Evolutionary conservation across 192 early-diverging fungal species (phyloP).

Genomic region (Rhizophagus prolifer): DNA sequence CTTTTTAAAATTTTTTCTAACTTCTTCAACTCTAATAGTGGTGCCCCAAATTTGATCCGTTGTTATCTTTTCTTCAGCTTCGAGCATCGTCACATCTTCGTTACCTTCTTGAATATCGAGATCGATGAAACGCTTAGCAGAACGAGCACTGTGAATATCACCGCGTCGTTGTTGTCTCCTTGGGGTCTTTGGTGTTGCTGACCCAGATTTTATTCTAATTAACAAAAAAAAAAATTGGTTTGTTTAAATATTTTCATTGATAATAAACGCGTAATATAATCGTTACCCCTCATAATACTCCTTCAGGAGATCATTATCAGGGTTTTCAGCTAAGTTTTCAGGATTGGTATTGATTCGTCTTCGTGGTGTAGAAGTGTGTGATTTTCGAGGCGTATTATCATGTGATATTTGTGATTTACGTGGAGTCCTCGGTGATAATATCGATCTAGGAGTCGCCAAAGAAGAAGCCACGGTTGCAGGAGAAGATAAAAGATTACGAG

Average conservation of each 20-base stretch:
- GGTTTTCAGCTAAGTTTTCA: not conserved
- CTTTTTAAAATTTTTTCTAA: conserved; percentile 74
- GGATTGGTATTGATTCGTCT: not conserved
- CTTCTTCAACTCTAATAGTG: conserved; percentile 83
- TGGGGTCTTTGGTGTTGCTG: not conserved
- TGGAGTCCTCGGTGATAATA: not conserved
- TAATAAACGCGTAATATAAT: not conserved
- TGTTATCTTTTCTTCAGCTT: not conserved
- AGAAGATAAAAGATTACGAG: not conserved
- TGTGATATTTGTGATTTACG: not conserved
- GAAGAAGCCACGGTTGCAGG: not conserved
- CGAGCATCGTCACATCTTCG: not conserved
- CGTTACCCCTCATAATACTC: not conserved
- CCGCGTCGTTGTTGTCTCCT: not conserved
- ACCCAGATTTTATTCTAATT: not conserved
- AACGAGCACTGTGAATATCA: not conserved
- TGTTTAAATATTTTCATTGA: not conserved
- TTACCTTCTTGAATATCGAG: not conserved
- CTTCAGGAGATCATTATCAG: not conserved
- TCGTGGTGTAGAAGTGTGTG: not conserved
- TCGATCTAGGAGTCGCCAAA: not conserved
- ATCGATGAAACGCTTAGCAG: not conserved
- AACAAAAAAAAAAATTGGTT: not conserved
- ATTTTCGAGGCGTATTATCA: not conserved
- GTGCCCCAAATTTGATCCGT: conserved; percentile 86